Percentiles rank a stretch among this genome's conserved stretches.
Conservation (phyloP, 345 rosid species). For the Kernera saxatilis region DNA sequence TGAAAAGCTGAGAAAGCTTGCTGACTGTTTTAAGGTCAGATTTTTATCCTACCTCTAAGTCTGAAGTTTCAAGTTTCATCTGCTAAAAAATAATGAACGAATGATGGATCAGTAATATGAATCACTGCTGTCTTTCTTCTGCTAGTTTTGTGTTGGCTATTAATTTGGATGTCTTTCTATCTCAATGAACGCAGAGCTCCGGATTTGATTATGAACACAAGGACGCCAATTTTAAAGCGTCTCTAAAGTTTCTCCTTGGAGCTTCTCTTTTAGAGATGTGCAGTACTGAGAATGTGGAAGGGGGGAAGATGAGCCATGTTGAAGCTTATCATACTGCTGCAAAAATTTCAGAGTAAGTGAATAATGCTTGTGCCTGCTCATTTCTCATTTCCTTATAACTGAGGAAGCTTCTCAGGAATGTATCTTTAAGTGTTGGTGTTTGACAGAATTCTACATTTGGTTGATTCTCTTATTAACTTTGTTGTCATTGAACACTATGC, state of each 20-base stretch:
- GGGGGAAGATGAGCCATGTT: constrained; percentile 46
- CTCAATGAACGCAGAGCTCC: constrained; percentile 34
- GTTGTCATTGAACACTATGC: constrained; percentile 10
- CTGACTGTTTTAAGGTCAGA: constrained; percentile 62
- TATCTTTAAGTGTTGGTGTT: not conserved
- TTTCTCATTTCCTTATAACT: not conserved
- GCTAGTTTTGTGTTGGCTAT: constrained; percentile 20
- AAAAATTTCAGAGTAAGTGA: constrained; percentile 47
- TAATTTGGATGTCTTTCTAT: constrained; percentile 22
- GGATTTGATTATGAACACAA: constrained; percentile 53
- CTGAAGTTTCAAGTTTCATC: constrained; percentile 13
- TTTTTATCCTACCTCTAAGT: not conserved
- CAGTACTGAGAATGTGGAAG: constrained; percentile 40
- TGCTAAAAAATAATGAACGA: not conserved
- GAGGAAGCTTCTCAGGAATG: constrained; percentile 1
- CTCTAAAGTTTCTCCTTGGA: constrained; percentile 60
- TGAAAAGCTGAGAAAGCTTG: constrained; percentile 42
- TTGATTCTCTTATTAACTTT: not conserved
- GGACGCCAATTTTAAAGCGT: constrained; percentile 56
- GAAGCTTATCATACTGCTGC: constrained; percentile 52
- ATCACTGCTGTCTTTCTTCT: not conserved
- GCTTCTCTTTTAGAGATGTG: constrained; percentile 56
- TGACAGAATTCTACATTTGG: not conserved
- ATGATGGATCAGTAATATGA: not conserved
- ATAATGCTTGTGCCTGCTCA: constrained; percentile 38